A percentile compares a stretch with the other conserved stretches of the same genome.
Conservation (phyloP, 2,329 filamentous ascomycete genomes). For the Cladosporium sp. region DNA sequence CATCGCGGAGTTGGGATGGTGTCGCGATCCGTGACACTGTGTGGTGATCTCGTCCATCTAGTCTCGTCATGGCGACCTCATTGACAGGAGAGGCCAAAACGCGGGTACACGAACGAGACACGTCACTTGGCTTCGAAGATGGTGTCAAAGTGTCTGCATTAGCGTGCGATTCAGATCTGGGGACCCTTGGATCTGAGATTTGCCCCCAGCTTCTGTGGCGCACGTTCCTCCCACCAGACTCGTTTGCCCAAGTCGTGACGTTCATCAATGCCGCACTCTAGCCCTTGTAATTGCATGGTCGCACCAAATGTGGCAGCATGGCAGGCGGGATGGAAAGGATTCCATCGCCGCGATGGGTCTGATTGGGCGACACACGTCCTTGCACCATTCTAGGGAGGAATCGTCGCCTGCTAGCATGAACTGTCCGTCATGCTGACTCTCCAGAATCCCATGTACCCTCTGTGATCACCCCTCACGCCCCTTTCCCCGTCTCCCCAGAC, state of each 20-base stretch:
- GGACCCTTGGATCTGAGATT: background rate
- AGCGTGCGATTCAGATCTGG: constrained; percentile 5
- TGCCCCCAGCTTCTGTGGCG: constrained; percentile 3
- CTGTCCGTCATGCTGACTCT: too few relatives aligned
- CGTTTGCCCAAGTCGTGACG: constrained; percentile 5
- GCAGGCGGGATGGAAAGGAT: too few relatives aligned
- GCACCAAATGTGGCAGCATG: too few relatives aligned
- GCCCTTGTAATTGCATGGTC: background rate
- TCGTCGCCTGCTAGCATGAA: too few relatives aligned
- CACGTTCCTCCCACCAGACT: background rate
- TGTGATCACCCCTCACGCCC: background rate
- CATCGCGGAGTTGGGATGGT: too few relatives aligned
- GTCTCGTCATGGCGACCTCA: constrained; percentile 9
- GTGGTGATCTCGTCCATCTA: background rate
- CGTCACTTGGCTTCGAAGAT: background rate
- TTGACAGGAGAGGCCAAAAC: background rate
- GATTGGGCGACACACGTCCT: too few relatives aligned
- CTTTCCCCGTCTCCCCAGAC: background rate
- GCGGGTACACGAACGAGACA: constrained; percentile 5
- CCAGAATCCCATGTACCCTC: too few relatives aligned
- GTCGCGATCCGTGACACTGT: too few relatives aligned
- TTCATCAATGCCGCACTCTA: constrained; percentile 3
- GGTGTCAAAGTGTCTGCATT: constrained; percentile 5
- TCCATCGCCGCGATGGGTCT: too few relatives aligned
- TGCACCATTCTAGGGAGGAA: too few relatives aligned